Evolutionary conservation across 2,329 filamentous ascomycete species (phyloP).

Genomic region (Pseudogymnoascus sp.): DNA sequence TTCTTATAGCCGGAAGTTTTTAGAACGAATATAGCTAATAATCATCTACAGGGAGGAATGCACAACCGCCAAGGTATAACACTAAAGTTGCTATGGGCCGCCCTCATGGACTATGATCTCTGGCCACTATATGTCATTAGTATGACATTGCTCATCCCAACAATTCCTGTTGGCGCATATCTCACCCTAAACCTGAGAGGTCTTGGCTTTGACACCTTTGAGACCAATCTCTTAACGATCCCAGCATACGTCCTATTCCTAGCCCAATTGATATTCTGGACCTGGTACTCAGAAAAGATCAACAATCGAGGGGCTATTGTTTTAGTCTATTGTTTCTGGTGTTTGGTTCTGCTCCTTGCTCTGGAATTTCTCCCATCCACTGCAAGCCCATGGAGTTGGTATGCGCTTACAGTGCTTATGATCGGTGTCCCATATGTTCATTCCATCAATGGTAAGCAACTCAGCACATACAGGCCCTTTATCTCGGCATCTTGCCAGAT

Average conservation of each 20-base stretch:
- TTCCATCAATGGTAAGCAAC: constrained; percentile 28
- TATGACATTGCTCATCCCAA: constrained; percentile 12
- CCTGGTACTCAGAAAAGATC: constrained; percentile 35
- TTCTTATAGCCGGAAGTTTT: too few species aligned
- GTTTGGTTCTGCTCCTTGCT: constrained; percentile 29
- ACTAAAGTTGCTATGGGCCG: constrained; percentile 34
- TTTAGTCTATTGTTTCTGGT: constrained; percentile 30
- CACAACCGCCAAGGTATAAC: constrained; percentile 40
- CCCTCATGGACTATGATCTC: constrained; percentile 42
- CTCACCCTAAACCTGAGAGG: neutral
- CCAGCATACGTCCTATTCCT: constrained; percentile 34
- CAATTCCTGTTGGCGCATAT: neutral
- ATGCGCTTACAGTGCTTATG: constrained; percentile 27
- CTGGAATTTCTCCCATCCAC: constrained; percentile 11
- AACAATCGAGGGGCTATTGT: constrained; percentile 29
- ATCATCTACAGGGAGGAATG: constrained; percentile 38
- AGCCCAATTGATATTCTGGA: constrained; percentile 32
- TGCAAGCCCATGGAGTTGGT: constrained; percentile 20
- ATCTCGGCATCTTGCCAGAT: neutral
- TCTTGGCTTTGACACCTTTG: constrained; percentile 24
- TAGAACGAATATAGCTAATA: constrained; percentile 24
- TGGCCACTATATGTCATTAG: constrained; percentile 35
- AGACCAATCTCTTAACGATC: constrained; percentile 36
- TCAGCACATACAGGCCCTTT: too few species aligned
- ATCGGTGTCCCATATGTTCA: constrained; percentile 10